phyloP scores from a whole-genome alignment of 2,329 filamentous ascomycete species.

The Xylariaceae sp. region DNA sequence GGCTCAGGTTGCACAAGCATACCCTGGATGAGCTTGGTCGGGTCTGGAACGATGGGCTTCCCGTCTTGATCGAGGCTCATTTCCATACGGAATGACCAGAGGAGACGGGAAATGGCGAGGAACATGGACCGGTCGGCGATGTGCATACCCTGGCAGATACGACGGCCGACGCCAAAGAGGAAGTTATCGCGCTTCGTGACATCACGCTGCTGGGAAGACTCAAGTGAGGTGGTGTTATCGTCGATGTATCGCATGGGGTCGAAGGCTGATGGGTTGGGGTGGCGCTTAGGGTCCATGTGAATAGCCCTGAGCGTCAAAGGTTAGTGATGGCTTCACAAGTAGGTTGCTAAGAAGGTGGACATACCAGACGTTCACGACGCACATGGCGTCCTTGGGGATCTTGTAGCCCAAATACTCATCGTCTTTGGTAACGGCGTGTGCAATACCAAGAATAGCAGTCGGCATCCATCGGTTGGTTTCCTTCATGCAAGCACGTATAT shows the following conservation, averaged over 20 bases:
- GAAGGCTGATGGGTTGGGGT: slow-evolving; percentile 39
- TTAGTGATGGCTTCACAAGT: slow-evolving; percentile 13
- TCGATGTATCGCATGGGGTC: slow-evolving; percentile 34
- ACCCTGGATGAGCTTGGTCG: slow-evolving; percentile 15
- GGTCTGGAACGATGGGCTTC: slow-evolving; percentile 6
- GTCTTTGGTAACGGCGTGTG: slow-evolving; percentile 35
- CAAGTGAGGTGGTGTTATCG: slow-evolving; percentile 27
- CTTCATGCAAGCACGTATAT: slow-evolving; percentile 44
- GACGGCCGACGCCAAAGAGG: slow-evolving; percentile 29
- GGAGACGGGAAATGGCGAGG: slow-evolving; percentile 39
- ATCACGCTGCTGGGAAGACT: slow-evolving; percentile 32
- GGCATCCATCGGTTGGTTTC: slow-evolving; percentile 46
- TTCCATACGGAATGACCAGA: slow-evolving; percentile 41
- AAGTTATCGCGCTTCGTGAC: slow-evolving; percentile 29
- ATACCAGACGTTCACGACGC: slow-evolving; percentile 41
- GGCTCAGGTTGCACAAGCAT: slow-evolving; percentile 21
- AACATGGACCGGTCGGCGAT: slow-evolving; percentile 32
- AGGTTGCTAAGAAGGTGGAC: slow-evolving; percentile 1
- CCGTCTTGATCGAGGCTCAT: slow-evolving; percentile 5
- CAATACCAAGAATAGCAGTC: slow-evolving; percentile 33
- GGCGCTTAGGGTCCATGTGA: slow-evolving; percentile 41
- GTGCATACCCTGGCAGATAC: slow-evolving; percentile 47
- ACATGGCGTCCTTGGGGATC: slow-evolving; percentile 40
- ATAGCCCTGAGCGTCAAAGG: slow-evolving; percentile 35
- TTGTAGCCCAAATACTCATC: slow-evolving; percentile 36